Evolutionary conservation across 1,139 yeast species (phyloP), one percentile per base, ranked within the genome.

Genomic region (Martiniozyma asiatica): DNA sequence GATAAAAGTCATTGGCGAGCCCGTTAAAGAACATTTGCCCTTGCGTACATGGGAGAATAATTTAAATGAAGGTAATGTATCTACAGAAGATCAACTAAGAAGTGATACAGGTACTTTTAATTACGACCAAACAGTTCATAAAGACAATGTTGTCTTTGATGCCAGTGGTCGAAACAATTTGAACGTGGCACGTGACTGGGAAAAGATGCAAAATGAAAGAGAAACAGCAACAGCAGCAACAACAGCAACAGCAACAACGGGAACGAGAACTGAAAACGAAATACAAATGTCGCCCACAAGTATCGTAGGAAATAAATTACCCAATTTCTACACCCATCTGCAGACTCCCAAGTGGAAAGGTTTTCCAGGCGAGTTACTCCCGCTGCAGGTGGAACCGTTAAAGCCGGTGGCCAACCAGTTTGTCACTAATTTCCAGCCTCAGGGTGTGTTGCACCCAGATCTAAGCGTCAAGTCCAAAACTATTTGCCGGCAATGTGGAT

Each of bases 401-500:
- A 42, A 40, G 31, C 49, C 50, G 16, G 31, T 30, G 13, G 37
- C 24, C 8, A 29, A 28, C 4, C 34, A 31, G 13, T 30, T 29
- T 13, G 4, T 14, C 7, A 14, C 37, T 2, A 30, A 36, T 2
- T 44, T 48, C 26, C 41, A 31, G 8, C 47, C 52, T 1, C 53
- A 45, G 17, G 56, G 54, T 3, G 41, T 41, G 4, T 32, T 53
- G 11, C 53, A 51, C 13, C 50, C 49, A 24, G 56, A 50, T 13
- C 39, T 53, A 14, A 47, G 56, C 23, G 30, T 44, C n/a, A 43
- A 38, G 29, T 41, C 43, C 5, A 48, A 45, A 24, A 39, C 44
- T 20, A 37, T 37, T 6, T 68, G 75, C 37, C 47, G 49, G 24
- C 73, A 68, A 40, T 80, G 93, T 53, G 81, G 81, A 2, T 73